These are phyloP conservation scores for Trichoderma sp. DNA, from an alignment of 2,329 filamentous ascomycete genomes.

Conservation along the genomic window DNA sequence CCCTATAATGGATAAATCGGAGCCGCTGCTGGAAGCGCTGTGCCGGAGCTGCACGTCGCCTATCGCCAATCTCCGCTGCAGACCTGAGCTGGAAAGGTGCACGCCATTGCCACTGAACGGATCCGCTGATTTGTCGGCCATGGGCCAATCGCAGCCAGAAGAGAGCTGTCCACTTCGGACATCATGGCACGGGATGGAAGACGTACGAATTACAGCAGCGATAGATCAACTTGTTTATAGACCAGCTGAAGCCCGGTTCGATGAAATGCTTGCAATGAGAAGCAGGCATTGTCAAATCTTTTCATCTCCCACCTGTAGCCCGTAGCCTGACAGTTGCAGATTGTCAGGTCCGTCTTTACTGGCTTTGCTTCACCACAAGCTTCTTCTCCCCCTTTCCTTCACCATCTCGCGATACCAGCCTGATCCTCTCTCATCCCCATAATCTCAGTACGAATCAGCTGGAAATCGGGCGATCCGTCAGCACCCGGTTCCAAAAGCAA, in stretches of 20 bases:
- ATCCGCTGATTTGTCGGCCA: conserved; percentile 9
- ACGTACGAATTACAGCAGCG: background rate
- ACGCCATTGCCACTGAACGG: background rate
- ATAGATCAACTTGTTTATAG: background rate
- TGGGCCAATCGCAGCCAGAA: background rate
- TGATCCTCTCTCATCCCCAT: background rate
- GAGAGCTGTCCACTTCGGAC: background rate
- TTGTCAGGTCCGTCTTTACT: background rate
- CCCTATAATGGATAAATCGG: background rate
- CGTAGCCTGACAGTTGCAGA: conserved; percentile 12
- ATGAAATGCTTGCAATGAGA: background rate
- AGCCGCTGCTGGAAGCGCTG: background rate
- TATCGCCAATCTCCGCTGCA: conserved; percentile 18
- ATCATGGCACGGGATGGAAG: background rate
- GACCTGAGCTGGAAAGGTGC: background rate
- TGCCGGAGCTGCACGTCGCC: conserved; percentile 13
- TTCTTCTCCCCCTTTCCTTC: background rate
- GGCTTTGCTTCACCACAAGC: background rate
- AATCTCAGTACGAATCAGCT: background rate
- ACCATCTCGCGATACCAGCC: background rate
- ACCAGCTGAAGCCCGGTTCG: background rate
- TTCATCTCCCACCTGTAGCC: conserved; percentile 8
- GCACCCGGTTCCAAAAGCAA: background rate
- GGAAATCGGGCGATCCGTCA: conserved; percentile 9
- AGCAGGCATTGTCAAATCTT: conserved; percentile 5